These are phyloP conservation scores for Pyrenochaeta sp. DNA, from an alignment of 2,329 filamentous ascomycete species.

Conservation along the genomic window DNA sequence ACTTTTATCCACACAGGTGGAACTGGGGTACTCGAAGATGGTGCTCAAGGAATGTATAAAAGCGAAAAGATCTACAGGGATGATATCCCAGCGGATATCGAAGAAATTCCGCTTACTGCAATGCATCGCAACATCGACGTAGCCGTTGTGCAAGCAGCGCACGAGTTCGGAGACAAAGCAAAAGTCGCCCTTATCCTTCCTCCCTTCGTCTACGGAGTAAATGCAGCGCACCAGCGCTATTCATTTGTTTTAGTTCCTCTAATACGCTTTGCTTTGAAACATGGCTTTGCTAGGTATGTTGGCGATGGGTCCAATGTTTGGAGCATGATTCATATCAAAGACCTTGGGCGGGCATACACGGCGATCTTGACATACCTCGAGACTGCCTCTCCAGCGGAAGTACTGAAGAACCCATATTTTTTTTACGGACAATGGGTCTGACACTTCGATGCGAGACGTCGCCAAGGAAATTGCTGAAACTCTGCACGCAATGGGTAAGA, in stretches of 20 bases:
- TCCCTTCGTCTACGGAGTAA: conserved; percentile 57
- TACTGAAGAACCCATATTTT: conserved; percentile 58
- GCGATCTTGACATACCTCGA: conserved; percentile 57
- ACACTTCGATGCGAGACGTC: conserved; percentile 55
- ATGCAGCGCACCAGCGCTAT: conserved; percentile 49
- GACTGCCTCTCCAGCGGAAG: conserved; percentile 25
- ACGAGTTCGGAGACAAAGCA: conserved; percentile 50
- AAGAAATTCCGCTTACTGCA: conserved; percentile 52
- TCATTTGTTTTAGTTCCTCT: conserved; percentile 59
- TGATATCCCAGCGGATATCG: conserved; percentile 51
- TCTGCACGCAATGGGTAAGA: conserved; percentile 50
- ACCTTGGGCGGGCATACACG: conserved; percentile 57
- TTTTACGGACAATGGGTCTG: conserved; percentile 58
- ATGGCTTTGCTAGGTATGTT: conserved; percentile 56
- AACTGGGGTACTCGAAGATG: conserved; percentile 52
- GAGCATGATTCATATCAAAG: conserved; percentile 58
- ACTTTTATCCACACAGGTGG: conserved; percentile 61
- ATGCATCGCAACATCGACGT: conserved; percentile 58
- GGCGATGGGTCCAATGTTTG: conserved; percentile 54
- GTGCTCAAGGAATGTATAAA: conserved; percentile 27
- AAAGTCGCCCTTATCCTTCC: conserved; percentile 58
- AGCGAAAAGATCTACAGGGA: conserved; percentile 55
- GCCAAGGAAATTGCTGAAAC: conserved; percentile 50
- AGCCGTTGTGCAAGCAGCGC: conserved; percentile 49
- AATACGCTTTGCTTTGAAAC: conserved; percentile 57